A percentile compares a stretch with the other conserved stretches of the same genome.
Evolutionary conservation across 768 basidiomycete species (phyloP).

Genomic region (Collybia sordida): DNA sequence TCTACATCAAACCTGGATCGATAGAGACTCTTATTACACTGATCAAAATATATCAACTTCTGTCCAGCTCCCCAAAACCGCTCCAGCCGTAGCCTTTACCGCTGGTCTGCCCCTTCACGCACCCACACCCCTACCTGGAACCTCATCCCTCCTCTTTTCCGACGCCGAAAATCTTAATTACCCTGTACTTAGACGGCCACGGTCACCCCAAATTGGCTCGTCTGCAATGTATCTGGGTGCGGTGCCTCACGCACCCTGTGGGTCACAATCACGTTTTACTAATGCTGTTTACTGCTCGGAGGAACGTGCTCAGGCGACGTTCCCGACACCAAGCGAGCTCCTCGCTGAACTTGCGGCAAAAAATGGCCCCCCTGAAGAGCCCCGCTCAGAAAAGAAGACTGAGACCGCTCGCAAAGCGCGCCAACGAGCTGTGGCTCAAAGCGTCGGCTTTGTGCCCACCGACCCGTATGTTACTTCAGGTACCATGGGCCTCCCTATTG

Average conservation of each 20-base stretch:
- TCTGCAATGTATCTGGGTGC: not conserved
- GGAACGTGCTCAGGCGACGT: conserved; percentile 34
- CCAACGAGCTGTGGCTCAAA: conserved; percentile 55
- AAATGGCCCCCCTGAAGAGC: conserved; percentile 4
- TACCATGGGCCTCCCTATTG: not conserved
- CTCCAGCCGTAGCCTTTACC: conserved; percentile 12
- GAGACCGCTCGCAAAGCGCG: conserved; percentile 58
- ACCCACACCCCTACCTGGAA: conserved; percentile 23
- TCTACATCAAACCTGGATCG: not conserved
- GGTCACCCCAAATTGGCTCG: conserved; percentile 5
- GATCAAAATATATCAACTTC: not conserved
- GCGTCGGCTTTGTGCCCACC: conserved; percentile 55
- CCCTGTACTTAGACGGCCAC: conserved; percentile 1
- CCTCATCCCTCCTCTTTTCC: conserved; percentile 14
- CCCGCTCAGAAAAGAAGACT: conserved; percentile 22
- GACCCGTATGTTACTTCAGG: conserved; percentile 50
- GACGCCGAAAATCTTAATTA: conserved; percentile 4
- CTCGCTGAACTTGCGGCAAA: conserved; percentile 41
- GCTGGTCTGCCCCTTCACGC: conserved; percentile 25
- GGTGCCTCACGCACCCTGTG: not conserved
- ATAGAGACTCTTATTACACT: not conserved
- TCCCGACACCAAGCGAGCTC: conserved; percentile 68
- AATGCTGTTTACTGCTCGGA: conserved; percentile 4
- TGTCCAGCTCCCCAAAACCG: conserved; percentile 12
- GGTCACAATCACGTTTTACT: conserved; percentile 7